Percentiles rank a stretch among this genome's conserved stretches.
Conservation (phyloP, 2,329 filamentous ascomycete species). For the Akanthomyces muscarius region DNA sequence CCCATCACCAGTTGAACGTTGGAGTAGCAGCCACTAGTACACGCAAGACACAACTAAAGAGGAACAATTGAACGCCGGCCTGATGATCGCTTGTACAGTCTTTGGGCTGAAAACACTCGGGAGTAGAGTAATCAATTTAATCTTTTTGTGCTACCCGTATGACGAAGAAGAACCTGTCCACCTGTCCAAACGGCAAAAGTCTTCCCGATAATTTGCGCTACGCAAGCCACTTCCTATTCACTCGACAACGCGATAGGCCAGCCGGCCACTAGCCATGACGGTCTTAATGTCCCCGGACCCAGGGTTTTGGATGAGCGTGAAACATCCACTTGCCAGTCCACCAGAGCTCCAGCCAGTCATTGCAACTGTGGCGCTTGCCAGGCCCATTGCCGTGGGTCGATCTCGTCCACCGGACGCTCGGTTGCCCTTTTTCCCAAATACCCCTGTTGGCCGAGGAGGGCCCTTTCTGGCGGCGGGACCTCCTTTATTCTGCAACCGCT, state of each 20-base stretch:
- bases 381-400: conserved; percentile 3
- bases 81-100: too few relatives aligned
- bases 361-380: background rate
- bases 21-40: too few relatives aligned
- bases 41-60: too few relatives aligned
- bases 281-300: conserved; percentile 8
- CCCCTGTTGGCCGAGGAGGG: background rate
- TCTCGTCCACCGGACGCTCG: background rate
- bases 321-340: background rate
- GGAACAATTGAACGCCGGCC: too few relatives aligned
- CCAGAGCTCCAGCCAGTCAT: background rate
- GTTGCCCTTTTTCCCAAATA: background rate
- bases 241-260: background rate
- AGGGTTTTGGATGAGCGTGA: conserved; percentile 6
- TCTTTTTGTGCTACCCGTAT: too few relatives aligned
- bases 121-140: too few relatives aligned
- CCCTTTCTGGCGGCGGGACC: background rate
- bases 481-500: background rate
- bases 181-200: background rate
- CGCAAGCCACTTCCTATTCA: background rate
- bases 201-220: background rate
- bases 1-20: too few relatives aligned
- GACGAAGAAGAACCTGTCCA: too few relatives aligned
- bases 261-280: background rate
- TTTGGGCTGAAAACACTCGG: too few relatives aligned